Evolutionary conservation across 108 stramenopile genomes (phyloP), one percentile per base, ranked within the genome.

Genomic region (Mediolabrus comicus): DNA sequence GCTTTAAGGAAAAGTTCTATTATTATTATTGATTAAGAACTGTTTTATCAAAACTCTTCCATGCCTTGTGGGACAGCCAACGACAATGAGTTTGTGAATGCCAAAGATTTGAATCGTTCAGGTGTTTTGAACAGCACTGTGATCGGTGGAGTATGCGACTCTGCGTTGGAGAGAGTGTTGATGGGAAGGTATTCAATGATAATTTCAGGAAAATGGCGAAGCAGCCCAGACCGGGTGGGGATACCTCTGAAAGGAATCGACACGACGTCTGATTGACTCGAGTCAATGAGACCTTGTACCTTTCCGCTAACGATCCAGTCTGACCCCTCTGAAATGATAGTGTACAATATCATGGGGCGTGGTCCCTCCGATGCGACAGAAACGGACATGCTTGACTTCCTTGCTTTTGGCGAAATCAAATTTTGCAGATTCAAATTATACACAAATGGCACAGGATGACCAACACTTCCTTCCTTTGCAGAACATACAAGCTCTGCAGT

Each of bases 261-360:
- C 16, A 85, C 46, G 0, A 43, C 54, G 14, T 64, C 75, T 46
- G 66, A 51, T 19, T 32, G 39, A 22, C 72, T 72, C 5, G 52
- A 57, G 25, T 83, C 71, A 22, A 90, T 56, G 2, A 83, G 62
- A 29, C 89, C 89, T 67, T 82, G 84, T 0, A 90, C 83, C 59
- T 84, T 86, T 53, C 79, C 79, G 27, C 83, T 85, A 9, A 90
- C 62, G 22, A 90, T 75, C 89, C 89, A 90, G 46, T 86, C 66
- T 19, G 75, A 74, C 4, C 69, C 82, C 38, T 75, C 80, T 17
- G 84, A 79, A 33, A 69, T 29, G 30, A 88, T 86, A 33, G 69
- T 82, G 67, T 80, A 88, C 30, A 79, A 55, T 11, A 71, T 54
- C 3, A 43, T 65, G 51, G 43, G 65, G 34, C 71, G 75, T 63